These are phyloP conservation scores for Azolla pinnata DNA, from an alignment of 75 land plant species.

Conservation along the genomic window DNA sequence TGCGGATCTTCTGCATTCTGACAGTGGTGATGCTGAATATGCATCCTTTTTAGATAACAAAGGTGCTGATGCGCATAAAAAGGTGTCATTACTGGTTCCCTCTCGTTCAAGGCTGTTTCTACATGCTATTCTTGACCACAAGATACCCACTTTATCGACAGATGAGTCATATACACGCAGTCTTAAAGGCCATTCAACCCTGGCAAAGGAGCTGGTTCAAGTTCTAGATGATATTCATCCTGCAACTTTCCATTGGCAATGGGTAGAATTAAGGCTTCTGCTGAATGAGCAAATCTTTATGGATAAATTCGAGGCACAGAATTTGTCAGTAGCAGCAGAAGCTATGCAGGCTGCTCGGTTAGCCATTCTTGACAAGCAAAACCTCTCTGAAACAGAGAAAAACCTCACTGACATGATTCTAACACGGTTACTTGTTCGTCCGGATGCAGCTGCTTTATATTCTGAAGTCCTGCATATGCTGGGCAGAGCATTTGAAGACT, in stretches of 20 bases:
- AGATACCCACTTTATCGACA: conserved; percentile 31
- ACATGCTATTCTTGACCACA: conserved; percentile 70
- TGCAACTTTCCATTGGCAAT: conserved; percentile 97
- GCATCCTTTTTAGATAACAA: conserved; percentile 67
- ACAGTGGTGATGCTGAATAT: conserved; percentile 65
- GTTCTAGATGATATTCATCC: conserved; percentile 83
- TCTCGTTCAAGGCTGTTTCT: conserved; percentile 72
- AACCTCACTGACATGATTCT: conserved; percentile 65
- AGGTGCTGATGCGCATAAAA: conserved; percentile 41
- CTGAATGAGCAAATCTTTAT: conserved; percentile 83
- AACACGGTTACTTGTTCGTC: conserved; percentile 78
- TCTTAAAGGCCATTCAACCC: conserved; percentile 30
- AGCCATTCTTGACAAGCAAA: conserved; percentile 35
- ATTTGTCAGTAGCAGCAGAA: conserved; percentile 52
- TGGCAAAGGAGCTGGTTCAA: conserved; percentile 48
- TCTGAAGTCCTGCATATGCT: conserved; percentile 76
- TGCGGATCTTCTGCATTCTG: conserved; percentile 46
- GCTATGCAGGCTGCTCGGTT: conserved; percentile 63
- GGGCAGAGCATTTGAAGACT: conserved; percentile 71
- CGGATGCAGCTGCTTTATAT: conserved; percentile 89
- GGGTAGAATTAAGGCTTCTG: conserved; percentile 89
- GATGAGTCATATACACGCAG: conserved; percentile 19
- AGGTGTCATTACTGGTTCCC: conserved; percentile 58
- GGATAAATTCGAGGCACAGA: conserved; percentile 55
- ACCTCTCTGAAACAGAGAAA: conserved; percentile 75